A percentile compares a stretch with the other conserved stretches of the same genome.
phyloP scores from a whole-genome alignment of 2,329 filamentous ascomycete species.

The Curvularia verruculosa region DNA sequence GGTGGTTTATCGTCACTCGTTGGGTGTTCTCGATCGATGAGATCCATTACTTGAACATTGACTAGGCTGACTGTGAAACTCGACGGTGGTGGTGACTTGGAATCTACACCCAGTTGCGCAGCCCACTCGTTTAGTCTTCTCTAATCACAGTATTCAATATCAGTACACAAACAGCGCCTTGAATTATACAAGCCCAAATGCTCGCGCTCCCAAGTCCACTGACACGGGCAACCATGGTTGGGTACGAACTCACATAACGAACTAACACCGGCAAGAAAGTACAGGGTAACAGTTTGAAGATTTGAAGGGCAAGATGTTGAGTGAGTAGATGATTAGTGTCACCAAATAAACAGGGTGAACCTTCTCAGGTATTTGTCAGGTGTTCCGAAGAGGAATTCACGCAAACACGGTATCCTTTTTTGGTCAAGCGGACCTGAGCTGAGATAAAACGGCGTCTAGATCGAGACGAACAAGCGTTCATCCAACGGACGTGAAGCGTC shows the following conservation, averaged over 20 bases:
- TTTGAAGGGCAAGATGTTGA: background rate
- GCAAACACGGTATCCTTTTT: background rate
- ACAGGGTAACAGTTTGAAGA: background rate
- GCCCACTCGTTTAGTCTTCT: background rate
- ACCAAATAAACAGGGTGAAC: background rate
- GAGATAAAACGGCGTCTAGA: slow-evolving; percentile 2
- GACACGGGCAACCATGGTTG: no score
- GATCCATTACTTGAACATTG: slow-evolving; percentile 9
- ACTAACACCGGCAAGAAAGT: background rate
- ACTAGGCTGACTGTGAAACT: background rate
- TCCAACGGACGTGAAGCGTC: background rate
- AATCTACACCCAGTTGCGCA: background rate
- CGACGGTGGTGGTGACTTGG: background rate
- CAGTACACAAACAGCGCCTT: background rate
- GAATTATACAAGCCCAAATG: no score
- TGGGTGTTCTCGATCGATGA: slow-evolving; percentile 23
- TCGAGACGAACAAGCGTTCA: background rate
- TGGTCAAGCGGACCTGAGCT: background rate
- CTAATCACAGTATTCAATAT: background rate
- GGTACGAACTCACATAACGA: background rate
- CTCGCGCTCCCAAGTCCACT: background rate
- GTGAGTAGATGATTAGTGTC: background rate
- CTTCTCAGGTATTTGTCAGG: background rate
- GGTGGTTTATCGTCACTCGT: slow-evolving; percentile 33
- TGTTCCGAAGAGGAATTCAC: background rate